A percentile compares a stretch with the other conserved stretches of the same genome.
These are phyloP conservation scores for Neurospora sp. DNA, from an alignment of 2,329 filamentous ascomycete genomes.

Conservation along the genomic window DNA sequence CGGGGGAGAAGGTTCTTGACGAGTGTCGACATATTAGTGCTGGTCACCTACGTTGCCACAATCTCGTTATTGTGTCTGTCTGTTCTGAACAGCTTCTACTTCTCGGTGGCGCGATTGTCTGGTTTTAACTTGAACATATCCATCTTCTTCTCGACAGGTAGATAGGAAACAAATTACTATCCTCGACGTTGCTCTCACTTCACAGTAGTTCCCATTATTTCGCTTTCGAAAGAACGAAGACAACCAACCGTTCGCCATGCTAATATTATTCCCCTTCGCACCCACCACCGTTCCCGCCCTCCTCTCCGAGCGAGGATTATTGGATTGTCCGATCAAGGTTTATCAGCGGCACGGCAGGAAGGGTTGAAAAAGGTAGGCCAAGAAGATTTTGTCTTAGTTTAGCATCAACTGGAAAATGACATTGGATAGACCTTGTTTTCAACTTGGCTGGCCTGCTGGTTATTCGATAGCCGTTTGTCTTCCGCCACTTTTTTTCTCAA, in stretches of 20 bases:
- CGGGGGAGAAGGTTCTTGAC: background rate
- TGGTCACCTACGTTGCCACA: background rate
- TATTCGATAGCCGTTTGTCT: background rate
- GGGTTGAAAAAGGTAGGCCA: background rate
- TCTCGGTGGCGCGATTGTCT: background rate
- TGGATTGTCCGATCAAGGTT: slow-evolving; percentile 64
- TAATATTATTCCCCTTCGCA: background rate
- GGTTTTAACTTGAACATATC: background rate
- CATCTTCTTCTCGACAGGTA: background rate
- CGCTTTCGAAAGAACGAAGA: background rate
- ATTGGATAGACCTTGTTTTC: background rate
- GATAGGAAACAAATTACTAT: background rate
- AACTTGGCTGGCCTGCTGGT: background rate
- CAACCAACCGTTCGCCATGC: background rate
- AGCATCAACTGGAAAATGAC: background rate
- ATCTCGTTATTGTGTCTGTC: background rate
- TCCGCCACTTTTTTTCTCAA: background rate
- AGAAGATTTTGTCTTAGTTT: background rate
- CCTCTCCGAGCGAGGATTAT: slow-evolving; percentile 36
- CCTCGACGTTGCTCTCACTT: background rate
- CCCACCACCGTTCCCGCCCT: background rate
- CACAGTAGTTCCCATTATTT: background rate
- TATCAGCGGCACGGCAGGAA: slow-evolving; percentile 29
- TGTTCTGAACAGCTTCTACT: background rate
- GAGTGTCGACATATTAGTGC: background rate